Evolutionary conservation across 345 rosid species (phyloP).

Genomic region (Ceriops zippeliana): DNA sequence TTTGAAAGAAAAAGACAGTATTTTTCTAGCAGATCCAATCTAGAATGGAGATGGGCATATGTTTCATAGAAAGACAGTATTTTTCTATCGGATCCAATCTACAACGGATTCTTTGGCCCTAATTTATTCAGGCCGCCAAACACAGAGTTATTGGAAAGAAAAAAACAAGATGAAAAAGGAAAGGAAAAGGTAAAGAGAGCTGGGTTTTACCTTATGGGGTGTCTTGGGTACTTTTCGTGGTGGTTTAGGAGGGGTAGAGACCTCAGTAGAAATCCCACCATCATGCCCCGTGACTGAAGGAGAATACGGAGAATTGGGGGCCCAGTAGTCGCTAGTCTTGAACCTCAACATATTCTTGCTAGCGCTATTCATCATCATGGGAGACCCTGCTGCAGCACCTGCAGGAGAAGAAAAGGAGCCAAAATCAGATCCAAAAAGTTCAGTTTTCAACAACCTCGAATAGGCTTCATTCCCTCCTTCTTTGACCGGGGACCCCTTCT

Average conservation of each 20-base stretch:
- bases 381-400: slow-evolving; percentile 44
- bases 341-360: slow-evolving; percentile 82
- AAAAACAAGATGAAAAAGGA: too few species aligned
- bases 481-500: slow-evolving; percentile 73
- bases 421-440: slow-evolving; percentile 94
- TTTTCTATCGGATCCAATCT: too few species aligned
- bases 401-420: slow-evolving; percentile 69
- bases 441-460: slow-evolving; percentile 65
- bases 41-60: too few species aligned
- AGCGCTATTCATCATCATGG: slow-evolving; percentile 48
- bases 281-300: slow-evolving; percentile 75
- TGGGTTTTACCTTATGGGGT: slow-evolving; percentile 69
- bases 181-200: too few species aligned
- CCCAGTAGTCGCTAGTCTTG: slow-evolving; percentile 64
- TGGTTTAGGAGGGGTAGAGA: slow-evolving; percentile 79
- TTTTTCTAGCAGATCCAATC: too few species aligned
- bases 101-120: too few species aligned
- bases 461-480: slow-evolving; percentile 93
- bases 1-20: too few species aligned
- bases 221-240: slow-evolving; percentile 94
- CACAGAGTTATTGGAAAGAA: too few species aligned
- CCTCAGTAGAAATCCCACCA: slow-evolving; percentile 52
- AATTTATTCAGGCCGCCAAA: too few species aligned
- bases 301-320: slow-evolving; percentile 75
- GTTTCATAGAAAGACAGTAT: too few species aligned